Percentiles rank a stretch among this genome's conserved stretches.
These are phyloP conservation scores for Ceratocystis albifundus DNA, from an alignment of 2,329 filamentous ascomycete species.

Conservation along the genomic window DNA sequence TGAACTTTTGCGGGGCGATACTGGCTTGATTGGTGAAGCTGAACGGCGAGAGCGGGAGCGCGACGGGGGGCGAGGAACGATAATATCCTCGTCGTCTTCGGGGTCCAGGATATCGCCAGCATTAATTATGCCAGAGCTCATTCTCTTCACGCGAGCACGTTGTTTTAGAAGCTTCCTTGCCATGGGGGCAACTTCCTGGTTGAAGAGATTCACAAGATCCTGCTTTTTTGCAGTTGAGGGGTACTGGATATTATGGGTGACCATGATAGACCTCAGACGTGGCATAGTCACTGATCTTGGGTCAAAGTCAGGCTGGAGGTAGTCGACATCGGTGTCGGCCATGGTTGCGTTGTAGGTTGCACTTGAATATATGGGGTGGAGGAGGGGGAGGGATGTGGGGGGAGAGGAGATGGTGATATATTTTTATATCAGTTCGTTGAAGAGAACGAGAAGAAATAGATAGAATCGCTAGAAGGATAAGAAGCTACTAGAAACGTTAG, in stretches of 20 bases:
- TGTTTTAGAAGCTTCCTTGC: slow-evolving; percentile 64
- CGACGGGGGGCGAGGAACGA: slow-evolving; percentile 39
- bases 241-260: slow-evolving; percentile 77
- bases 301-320: slow-evolving; percentile 80
- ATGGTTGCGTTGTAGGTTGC: slow-evolving; percentile 31
- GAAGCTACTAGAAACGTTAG: not conserved
- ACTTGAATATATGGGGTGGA: too few species aligned
- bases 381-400: too few species aligned
- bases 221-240: slow-evolving; percentile 84
- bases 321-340: slow-evolving; percentile 62
- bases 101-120: slow-evolving; percentile 37
- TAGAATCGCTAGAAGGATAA: not conserved
- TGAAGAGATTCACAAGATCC: slow-evolving; percentile 75
- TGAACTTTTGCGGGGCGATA: slow-evolving; percentile 16
- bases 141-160: slow-evolving; percentile 68
- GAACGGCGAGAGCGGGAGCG: slow-evolving; percentile 36
- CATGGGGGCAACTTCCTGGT: slow-evolving; percentile 64
- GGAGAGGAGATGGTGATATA: too few species aligned
- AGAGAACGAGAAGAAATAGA: too few species aligned
- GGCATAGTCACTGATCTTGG: slow-evolving; percentile 73
- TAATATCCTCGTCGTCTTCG: slow-evolving; percentile 53
- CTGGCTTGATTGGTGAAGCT: slow-evolving; percentile 43
- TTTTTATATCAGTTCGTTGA: too few species aligned
- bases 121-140: slow-evolving; percentile 71
- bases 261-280: slow-evolving; percentile 77